Evolutionary conservation across 1,284 basidiomycete species (phyloP).

Genomic region (Rhizoctonia solani): DNA sequence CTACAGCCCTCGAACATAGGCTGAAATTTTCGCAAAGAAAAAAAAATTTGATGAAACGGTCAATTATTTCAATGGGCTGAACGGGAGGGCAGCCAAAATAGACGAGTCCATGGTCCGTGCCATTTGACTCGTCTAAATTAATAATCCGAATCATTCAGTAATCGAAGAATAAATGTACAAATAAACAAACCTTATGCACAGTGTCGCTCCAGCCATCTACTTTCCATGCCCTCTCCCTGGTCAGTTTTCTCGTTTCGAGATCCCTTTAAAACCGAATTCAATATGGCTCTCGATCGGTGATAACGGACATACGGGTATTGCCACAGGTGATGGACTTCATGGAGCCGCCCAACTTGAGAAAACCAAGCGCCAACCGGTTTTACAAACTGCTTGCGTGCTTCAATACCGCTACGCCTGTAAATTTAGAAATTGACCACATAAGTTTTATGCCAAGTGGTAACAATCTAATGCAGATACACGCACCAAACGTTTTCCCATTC

Average conservation of each 20-base stretch:
- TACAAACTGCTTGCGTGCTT: slow-evolving; percentile 81
- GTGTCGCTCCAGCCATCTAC: slow-evolving; percentile 94
- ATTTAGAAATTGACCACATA: background rate
- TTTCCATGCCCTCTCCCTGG: slow-evolving; percentile 87
- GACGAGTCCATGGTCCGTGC: slow-evolving; percentile 78
- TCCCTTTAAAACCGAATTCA: slow-evolving; percentile 52
- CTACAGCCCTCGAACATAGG: too few species aligned
- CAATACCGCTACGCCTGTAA: slow-evolving; percentile 79
- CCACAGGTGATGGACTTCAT: slow-evolving; percentile 86
- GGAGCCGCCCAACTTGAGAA: slow-evolving; percentile 77
- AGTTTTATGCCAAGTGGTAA: background rate
- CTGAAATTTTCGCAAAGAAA: too few species aligned
- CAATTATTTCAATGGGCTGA: slow-evolving; percentile 79
- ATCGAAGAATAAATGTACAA: slow-evolving; percentile 5
- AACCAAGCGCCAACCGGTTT: slow-evolving; percentile 93
- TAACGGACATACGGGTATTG: slow-evolving; percentile 75
- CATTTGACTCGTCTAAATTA: slow-evolving; percentile 70
- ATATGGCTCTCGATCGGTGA: slow-evolving; percentile 7
- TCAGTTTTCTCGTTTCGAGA: slow-evolving; percentile 79
- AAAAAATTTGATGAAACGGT: too few species aligned
- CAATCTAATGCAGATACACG: slow-evolving; percentile 40
- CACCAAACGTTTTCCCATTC: slow-evolving; percentile 95
- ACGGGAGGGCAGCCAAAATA: slow-evolving; percentile 72
- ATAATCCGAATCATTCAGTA: slow-evolving; percentile 31
- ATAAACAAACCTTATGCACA: slow-evolving; percentile 73